A percentile compares a stretch with the other conserved stretches of the same genome.
phyloP scores from a whole-genome alignment of 2,329 filamentous ascomycete genomes.

The Calonectria naviculata region DNA sequence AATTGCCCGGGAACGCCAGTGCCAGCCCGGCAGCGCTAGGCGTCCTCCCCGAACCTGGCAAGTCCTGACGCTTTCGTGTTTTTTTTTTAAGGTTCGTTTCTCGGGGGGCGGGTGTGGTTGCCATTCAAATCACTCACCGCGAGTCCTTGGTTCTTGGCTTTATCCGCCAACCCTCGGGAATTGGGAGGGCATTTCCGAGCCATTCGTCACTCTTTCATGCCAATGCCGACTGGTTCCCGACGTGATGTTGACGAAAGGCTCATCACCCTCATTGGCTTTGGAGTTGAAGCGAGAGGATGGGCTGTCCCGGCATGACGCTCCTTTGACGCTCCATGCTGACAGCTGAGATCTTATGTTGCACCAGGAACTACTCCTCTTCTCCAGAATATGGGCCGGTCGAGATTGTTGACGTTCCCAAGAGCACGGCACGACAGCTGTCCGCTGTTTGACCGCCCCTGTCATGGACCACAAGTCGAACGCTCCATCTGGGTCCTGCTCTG shows the following conservation, averaged over 20 bases:
- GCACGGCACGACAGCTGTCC: not conserved
- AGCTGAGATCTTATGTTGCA: not conserved
- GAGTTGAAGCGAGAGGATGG: conserved; percentile 7
- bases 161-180: conserved; percentile 1
- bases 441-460: not conserved
- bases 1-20: not conserved
- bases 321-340: not conserved
- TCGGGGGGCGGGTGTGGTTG: not conserved
- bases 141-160: not conserved
- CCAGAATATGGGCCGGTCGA: not conserved
- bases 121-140: not conserved
- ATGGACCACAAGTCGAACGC: conserved; percentile 6
- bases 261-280: not conserved
- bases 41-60: conserved; percentile 10
- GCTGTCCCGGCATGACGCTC: not conserved
- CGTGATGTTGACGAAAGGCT: conserved; percentile 3
- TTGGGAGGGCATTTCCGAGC: not conserved
- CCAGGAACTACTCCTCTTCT: not conserved
- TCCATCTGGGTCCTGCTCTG: not conserved
- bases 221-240: not conserved
- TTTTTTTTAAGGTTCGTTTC: conserved; percentile 15
- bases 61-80: conserved; percentile 6
- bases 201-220: not conserved
- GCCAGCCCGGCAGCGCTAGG: conserved; percentile 1
- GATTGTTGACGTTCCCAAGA: conserved; percentile 5